These are phyloP conservation scores for Chaetomium sp. DNA, from an alignment of 2,329 filamentous ascomycete genomes.

Conservation along the genomic window DNA sequence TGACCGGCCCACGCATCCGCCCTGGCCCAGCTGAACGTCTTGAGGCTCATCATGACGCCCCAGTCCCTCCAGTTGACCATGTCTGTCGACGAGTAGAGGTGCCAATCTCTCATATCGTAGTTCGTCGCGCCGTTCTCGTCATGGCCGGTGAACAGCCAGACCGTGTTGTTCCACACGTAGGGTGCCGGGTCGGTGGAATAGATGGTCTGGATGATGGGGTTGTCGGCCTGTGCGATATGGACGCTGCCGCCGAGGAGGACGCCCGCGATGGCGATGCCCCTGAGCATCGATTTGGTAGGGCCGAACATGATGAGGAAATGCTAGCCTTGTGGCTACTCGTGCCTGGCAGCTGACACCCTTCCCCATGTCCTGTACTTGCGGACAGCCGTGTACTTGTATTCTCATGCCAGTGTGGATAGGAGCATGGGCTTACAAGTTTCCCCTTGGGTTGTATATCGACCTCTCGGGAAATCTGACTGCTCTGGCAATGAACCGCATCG, in stretches of 20 bases:
- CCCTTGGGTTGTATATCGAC: background rate
- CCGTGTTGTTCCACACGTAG: background rate
- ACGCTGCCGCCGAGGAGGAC: background rate
- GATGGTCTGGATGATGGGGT: slow-evolving; percentile 13
- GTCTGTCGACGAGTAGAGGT: slow-evolving; percentile 7
- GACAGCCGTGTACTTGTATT: background rate
- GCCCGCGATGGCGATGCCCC: background rate
- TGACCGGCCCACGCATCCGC: slow-evolving; percentile 8
- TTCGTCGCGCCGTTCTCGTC: background rate
- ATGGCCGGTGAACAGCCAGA: slow-evolving; percentile 14
- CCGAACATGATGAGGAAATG: background rate
- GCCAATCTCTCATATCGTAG: slow-evolving; percentile 5
- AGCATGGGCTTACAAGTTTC: no score
- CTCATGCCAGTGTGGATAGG: background rate
- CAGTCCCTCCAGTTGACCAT: slow-evolving; percentile 14
- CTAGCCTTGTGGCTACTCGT: background rate
- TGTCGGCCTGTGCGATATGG: slow-evolving; percentile 8
- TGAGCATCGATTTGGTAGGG: background rate
- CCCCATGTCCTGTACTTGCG: background rate
- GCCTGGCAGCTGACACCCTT: background rate
- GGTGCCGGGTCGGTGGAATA: slow-evolving; percentile 11
- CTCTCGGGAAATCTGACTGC: background rate
- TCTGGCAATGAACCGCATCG: background rate
- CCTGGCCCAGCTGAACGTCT: slow-evolving; percentile 8
- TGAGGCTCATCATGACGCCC: slow-evolving; percentile 4